Base-by-base conservation (phyloP, 23 red algal species). In the Pyropia yezoensis region DNA sequence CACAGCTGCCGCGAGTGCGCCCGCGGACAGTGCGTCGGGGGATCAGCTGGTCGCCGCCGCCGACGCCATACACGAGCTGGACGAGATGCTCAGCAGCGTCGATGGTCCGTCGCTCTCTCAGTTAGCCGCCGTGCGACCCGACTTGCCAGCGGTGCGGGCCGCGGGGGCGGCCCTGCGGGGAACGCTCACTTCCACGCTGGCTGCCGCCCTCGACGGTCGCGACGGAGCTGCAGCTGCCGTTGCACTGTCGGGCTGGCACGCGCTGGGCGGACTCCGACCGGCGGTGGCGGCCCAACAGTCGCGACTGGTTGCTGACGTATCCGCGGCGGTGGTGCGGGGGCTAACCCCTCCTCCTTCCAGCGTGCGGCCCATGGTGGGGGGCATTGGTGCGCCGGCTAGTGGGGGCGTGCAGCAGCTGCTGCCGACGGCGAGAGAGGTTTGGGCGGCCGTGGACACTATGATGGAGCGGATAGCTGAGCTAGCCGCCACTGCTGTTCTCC, bases 121-220 rank as follows among this genome's bases (percentile, higher is more conserved):
- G 26, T 66, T 90, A 14, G 86, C 79, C 27, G 71, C 71, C 17
- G 70, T 90, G 0, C 62, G 70, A 6, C 73, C 74, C 25, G 75
- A 75, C 32, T 58, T 90, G 22, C 78, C 74, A 27, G 76, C 86
- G 1, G 72, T 90, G 25, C 63, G 86, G 50, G 80, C 79, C 33
- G 75, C 75, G 17, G 59, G 59, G 33, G 45, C 57, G 18, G 68
- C 79, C 49, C 17, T 77, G 47, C 59, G 78, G 33, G 73, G 68
- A 47, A 68, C 69, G 7, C 64, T 71, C 51, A 58, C 67, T 7
- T 67, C 69, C 32, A 19, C 79, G 33, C 28, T 90, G 21, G 73
- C 73, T 9, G n/a, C 23, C 18, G 86, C 67, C 29, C 70, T 90
- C 18, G 54, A 74, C 19, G 52, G 59, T 18, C 70, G 76, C 11